phyloP scores from a whole-genome alignment of 805 yeast species.

The Pichia kluyveri region DNA sequence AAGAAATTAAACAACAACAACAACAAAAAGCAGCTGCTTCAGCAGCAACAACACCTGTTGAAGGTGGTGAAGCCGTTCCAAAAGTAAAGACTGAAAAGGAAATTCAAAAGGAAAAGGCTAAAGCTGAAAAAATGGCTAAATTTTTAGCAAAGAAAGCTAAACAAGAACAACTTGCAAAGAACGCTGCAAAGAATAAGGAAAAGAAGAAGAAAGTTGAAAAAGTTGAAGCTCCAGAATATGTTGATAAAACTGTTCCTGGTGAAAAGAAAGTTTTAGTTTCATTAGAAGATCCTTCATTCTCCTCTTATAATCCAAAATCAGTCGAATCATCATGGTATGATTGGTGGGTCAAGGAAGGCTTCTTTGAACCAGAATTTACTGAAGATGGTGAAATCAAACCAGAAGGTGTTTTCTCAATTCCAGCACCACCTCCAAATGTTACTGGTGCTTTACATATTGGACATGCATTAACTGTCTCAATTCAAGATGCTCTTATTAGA shows the following conservation, averaged over 20 bases:
- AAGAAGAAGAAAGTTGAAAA: conserved; percentile 65
- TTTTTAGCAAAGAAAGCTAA: conserved; percentile 78
- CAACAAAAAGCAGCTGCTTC: no score
- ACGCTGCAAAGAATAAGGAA: conserved; percentile 32
- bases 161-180: conserved; percentile 49
- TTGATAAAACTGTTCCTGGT: conserved; percentile 78
- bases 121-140: conserved; percentile 47
- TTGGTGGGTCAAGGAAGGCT: conserved; percentile 91
- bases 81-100: conserved; percentile 54
- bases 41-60: not conserved
- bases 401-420: conserved; percentile 80
- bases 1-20: conserved; percentile 10
- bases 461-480: conserved; percentile 90
- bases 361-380: conserved; percentile 79
- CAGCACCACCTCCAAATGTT: conserved; percentile 99
- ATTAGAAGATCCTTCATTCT: conserved; percentile 85
- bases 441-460: conserved; percentile 99
- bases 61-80: conserved; percentile 33
- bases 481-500: conserved; percentile 89
- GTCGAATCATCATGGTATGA: conserved; percentile 96
- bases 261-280: conserved; percentile 84
- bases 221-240: conserved; percentile 67
- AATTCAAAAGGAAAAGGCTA: conserved; percentile 55
- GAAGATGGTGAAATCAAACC: conserved; percentile 68
- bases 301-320: conserved; percentile 85